A percentile compares a stretch with the other conserved stretches of the same genome.
Conservation (phyloP, 305 asterid species). For the Petunia hybrid region DNA sequence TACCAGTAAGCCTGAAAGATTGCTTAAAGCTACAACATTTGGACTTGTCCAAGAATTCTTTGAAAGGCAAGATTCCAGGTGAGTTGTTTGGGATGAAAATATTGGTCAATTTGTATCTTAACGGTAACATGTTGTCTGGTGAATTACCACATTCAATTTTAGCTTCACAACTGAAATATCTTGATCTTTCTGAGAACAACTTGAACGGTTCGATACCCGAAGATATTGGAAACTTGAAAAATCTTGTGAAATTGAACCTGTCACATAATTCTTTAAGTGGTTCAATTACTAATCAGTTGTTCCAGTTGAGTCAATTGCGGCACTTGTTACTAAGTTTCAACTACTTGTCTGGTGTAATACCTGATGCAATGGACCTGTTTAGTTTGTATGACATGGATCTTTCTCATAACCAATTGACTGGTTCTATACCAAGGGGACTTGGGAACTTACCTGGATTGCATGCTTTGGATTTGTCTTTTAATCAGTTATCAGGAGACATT, state of each 20-base stretch:
- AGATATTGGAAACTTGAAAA: conserved; percentile 38
- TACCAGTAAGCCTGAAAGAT: conserved; percentile 36
- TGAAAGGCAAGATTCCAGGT: neutral
- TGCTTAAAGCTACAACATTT: conserved; percentile 26
- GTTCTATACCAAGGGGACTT: conserved; percentile 65
- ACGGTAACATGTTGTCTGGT: conserved; percentile 25
- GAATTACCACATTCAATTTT: conserved; percentile 34
- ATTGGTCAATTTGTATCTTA: neutral
- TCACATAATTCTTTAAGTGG: conserved; percentile 45
- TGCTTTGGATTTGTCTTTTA: conserved; percentile 70
- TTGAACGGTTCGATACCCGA: conserved; percentile 46
- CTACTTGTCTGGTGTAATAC: conserved; percentile 44
- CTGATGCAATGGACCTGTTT: conserved; percentile 26
- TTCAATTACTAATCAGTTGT: conserved; percentile 34
- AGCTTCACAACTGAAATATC: conserved; percentile 18
- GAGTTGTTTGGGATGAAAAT: neutral
- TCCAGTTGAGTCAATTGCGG: conserved; percentile 25
- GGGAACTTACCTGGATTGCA: conserved; percentile 53
- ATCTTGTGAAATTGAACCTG: conserved; percentile 34
- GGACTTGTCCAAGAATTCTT: neutral
- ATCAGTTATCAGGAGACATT: conserved; percentile 50
- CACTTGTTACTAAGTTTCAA: conserved; percentile 38
- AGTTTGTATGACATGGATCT: conserved; percentile 39
- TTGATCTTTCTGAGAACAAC: conserved; percentile 37
- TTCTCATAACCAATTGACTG: conserved; percentile 52